phyloP scores from a whole-genome alignment of 2,329 filamentous ascomycete species.

The Daldinia sp. region DNA sequence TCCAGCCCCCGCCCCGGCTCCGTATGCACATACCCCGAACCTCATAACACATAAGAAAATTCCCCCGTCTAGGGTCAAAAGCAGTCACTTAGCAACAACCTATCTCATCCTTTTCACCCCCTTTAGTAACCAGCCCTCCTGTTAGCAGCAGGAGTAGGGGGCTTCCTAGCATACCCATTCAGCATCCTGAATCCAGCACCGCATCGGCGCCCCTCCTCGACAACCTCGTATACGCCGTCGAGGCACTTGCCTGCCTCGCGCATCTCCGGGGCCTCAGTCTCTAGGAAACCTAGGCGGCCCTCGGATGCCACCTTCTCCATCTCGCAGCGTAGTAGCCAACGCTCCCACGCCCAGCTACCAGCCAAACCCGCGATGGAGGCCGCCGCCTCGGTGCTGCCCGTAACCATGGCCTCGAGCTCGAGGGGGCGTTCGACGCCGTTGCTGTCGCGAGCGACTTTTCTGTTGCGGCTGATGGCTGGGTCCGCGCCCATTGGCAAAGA shows the following conservation, averaged over 20 bases:
- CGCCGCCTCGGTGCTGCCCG: constrained; percentile 75
- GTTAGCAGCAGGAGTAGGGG: constrained; percentile 44
- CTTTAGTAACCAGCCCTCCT: not conserved
- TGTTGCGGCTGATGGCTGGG: constrained; percentile 50
- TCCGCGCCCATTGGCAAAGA: constrained; percentile 81
- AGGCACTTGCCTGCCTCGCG: constrained; percentile 66
- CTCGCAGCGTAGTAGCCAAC: constrained; percentile 90
- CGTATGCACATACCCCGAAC: not conserved
- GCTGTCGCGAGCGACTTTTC: constrained; percentile 42
- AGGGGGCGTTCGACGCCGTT: constrained; percentile 54
- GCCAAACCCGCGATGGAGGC: constrained; percentile 82
- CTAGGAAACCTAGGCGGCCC: constrained; percentile 58
- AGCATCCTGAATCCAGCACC: constrained; percentile 69
- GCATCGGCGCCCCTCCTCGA: constrained; percentile 69
- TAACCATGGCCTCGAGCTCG: constrained; percentile 68
- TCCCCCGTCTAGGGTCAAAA: not conserved
- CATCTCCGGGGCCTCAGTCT: constrained; percentile 57
- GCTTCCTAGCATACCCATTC: constrained; percentile 71
- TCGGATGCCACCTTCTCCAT: constrained; percentile 80
- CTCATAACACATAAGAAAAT: constrained; percentile 26
- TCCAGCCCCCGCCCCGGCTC: not conserved
- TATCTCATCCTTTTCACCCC: not conserved
- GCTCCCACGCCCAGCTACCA: constrained; percentile 93
- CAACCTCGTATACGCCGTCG: constrained; percentile 65
- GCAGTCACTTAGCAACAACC: not conserved